Evolutionary conservation across 2,329 filamentous ascomycete species (phyloP).

Genomic region (Aspergillus brunneoviolaceus): DNA sequence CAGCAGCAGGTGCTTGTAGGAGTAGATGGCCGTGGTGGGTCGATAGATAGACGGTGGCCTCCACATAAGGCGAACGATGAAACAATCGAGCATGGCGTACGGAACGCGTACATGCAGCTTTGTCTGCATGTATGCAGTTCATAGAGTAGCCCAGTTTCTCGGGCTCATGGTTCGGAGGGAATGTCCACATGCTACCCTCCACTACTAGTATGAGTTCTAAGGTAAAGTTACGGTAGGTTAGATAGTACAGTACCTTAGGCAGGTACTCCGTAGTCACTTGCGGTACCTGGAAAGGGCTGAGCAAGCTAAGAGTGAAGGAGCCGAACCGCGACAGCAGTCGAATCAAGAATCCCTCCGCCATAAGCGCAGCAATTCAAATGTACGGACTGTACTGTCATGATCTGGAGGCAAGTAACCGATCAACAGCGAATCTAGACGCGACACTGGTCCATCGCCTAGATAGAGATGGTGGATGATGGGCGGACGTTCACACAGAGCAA

Average conservation of each 20-base stretch:
- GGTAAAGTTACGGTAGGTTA: too few species aligned
- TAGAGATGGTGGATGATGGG: not conserved
- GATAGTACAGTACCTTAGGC: too few species aligned
- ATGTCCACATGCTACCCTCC: not conserved
- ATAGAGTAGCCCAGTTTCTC: not conserved
- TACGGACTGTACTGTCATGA: not conserved
- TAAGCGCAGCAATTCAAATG: not conserved
- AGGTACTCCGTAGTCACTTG: not conserved
- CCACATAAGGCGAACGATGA: not conserved
- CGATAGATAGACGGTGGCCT: not conserved
- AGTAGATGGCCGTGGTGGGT: not conserved
- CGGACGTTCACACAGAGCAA: not conserved
- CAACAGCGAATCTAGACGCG: not conserved
- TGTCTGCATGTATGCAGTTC: conserved; percentile 1
- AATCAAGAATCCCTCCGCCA: not conserved
- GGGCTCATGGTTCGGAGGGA: not conserved
- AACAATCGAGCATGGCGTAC: not conserved
- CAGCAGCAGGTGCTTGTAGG: not conserved
- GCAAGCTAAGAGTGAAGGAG: not conserved
- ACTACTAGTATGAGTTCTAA: too few species aligned
- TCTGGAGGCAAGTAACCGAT: not conserved
- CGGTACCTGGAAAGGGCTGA: not conserved
- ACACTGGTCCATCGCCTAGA: conserved; percentile 1
- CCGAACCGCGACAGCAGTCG: not conserved
- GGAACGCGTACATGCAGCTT: not conserved